Evolutionary conservation across 2,329 filamentous ascomycete genomes (phyloP).

Genomic region (Corniculantispora saksenae): DNA sequence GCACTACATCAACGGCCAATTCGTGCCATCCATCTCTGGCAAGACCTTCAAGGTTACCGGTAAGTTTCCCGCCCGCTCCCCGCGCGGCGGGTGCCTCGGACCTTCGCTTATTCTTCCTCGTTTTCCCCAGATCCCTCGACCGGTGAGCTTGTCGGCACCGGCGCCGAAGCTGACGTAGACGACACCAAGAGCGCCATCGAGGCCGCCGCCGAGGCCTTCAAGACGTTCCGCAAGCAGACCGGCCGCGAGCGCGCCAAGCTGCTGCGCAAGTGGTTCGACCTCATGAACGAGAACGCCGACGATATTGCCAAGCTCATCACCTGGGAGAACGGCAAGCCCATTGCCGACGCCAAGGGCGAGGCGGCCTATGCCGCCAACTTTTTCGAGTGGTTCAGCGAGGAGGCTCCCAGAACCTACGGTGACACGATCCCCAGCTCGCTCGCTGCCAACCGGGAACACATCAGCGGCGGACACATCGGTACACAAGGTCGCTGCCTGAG

Average conservation of each 20-base stretch:
- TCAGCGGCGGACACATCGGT: not conserved
- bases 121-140: conserved; percentile 72
- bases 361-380: conserved; percentile 73
- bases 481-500: not conserved
- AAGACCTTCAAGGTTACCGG: conserved; percentile 87
- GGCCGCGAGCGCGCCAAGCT: conserved; percentile 74
- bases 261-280: conserved; percentile 78
- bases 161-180: conserved; percentile 77
- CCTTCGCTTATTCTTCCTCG: not conserved
- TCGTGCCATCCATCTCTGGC: conserved; percentile 80
- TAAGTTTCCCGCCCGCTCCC: conserved; percentile 33
- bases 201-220: conserved; percentile 77
- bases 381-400: conserved; percentile 80
- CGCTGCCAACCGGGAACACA: conserved; percentile 62
- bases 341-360: conserved; percentile 73
- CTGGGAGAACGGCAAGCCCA: conserved; percentile 86
- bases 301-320: conserved; percentile 83
- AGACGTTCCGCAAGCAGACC: conserved; percentile 68
- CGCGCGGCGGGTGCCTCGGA: not conserved
- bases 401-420: conserved; percentile 73
- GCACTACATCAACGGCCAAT: conserved; percentile 89
- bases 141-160: conserved; percentile 76
- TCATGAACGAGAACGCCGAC: conserved; percentile 75
- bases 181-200: conserved; percentile 82
- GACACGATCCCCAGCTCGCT: conserved; percentile 71